Evolutionary conservation across 176 grass and related monocot genomes (phyloP), one percentile per base, ranked within the genome.

Genomic region (Oryza meridionalis): DNA sequence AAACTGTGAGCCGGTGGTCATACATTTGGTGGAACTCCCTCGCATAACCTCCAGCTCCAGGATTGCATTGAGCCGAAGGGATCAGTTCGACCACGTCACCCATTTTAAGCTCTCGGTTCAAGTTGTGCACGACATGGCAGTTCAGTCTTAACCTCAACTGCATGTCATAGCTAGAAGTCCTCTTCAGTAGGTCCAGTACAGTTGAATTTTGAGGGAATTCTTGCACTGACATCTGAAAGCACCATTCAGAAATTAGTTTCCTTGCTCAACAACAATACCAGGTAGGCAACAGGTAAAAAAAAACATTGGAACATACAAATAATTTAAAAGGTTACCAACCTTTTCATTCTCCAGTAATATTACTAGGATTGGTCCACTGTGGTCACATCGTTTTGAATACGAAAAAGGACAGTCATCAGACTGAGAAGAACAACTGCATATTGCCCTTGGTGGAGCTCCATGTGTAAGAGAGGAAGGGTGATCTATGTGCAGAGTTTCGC

Each of bases 271-370:
- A 78, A 66, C 11, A 2, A 21, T 29, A 42, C 9, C 40, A 68
- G 38, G 1, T 47, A 67, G n/a, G 47, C 65, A 51, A n/a, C 47
- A 69, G 14, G 29, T 58, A 2, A 65, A 26, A 13, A 19, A 66
- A 65, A 14, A 53, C 35, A 43, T 53, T 73, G 58, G 43, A 73
- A 53, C 47, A 15, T 31, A 49, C 47, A 58, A 78, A 6, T 11
- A 70, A 21, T 51, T 8, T 21, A 4, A 19, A 74, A 46, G 7
- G 7, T 65, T 70, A 11, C 68, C 2, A 2, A 87, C 89, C 92
- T 85, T 94, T 67, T 91, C 87, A 31, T 94, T 80, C 76, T 94
- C 92, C 51, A 91, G 68, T 69, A 94, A 69, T 76, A 91, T 91
- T 37, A 84, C 84, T 61, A 87, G 83, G 45, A 91, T 61, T 11